phyloP scores from a whole-genome alignment of 805 yeast species.

The Candida maris region DNA sequence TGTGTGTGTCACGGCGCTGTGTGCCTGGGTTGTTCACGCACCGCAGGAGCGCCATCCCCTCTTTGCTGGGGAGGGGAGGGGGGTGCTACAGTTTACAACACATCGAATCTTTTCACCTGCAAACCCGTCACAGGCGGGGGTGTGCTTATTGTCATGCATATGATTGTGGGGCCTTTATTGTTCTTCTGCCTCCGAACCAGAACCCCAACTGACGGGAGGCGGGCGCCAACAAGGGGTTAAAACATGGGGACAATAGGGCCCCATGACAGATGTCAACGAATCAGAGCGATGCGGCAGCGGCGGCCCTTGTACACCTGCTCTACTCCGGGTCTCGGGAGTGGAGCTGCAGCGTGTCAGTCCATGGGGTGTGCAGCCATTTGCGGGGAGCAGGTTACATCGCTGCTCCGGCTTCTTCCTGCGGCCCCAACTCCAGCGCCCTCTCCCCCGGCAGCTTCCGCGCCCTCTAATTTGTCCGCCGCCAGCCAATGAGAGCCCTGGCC shows the following conservation, averaged over 20 bases:
- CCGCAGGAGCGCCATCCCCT: no score
- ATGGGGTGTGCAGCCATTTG: not conserved
- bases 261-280: slow-evolving; percentile 2
- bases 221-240: slow-evolving; percentile 4
- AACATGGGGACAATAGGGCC: slow-evolving; percentile 1
- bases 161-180: slow-evolving; percentile 1
- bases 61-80: no score
- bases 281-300: slow-evolving; percentile 6
- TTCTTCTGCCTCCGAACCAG: not conserved
- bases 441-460: slow-evolving; percentile 1
- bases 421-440: no score
- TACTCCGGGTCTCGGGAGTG: slow-evolving; percentile 1
- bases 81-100: no score
- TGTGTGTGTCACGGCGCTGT: no score
- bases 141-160: slow-evolving; percentile 1
- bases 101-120: no score
- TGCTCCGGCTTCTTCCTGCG: no score
- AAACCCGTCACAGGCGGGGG: slow-evolving; percentile 1
- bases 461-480: slow-evolving; percentile 1
- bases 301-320: slow-evolving; percentile 1
- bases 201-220: slow-evolving; percentile 1
- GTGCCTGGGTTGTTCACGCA: no score
- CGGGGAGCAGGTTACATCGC: slow-evolving; percentile 1
- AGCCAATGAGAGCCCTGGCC: not conserved
- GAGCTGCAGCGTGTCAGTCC: not conserved